These are phyloP conservation scores for Boletus reticulatus DNA, from an alignment of 768 basidiomycete species.

Conservation along the genomic window DNA sequence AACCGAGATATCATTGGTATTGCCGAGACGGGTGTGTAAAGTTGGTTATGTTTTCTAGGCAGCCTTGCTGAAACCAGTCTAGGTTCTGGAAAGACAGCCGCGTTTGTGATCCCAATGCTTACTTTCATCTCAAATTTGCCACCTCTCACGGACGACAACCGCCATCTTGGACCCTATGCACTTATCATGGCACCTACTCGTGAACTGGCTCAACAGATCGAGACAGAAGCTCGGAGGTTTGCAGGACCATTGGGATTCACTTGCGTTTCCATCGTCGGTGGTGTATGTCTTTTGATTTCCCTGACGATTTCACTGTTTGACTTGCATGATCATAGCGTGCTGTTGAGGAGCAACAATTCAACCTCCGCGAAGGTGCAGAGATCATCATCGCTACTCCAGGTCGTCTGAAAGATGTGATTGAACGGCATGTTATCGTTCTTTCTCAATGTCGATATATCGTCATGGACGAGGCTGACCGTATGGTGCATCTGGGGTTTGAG, in stretches of 20 bases:
- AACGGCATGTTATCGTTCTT: slow-evolving; percentile 91
- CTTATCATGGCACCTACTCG: slow-evolving; percentile 96
- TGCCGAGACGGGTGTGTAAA: slow-evolving; percentile 84
- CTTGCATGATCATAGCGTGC: slow-evolving; percentile 52
- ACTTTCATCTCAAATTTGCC: slow-evolving; percentile 89
- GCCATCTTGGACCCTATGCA: slow-evolving; percentile 91
- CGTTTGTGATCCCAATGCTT: slow-evolving; percentile 98
- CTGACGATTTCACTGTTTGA: slow-evolving; percentile 10
- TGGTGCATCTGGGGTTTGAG: slow-evolving; percentile 98
- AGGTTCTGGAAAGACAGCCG: slow-evolving; percentile 99
- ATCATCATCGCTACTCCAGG: slow-evolving; percentile 99
- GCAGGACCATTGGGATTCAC: slow-evolving; percentile 86
- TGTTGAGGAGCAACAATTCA: slow-evolving; percentile 97
- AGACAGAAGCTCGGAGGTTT: slow-evolving; percentile 89
- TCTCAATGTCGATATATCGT: slow-evolving; percentile 98
- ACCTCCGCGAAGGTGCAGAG: slow-evolving; percentile 95
- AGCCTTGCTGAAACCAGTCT: slow-evolving; percentile 1
- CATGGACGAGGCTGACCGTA: slow-evolving; percentile 99
- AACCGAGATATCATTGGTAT: slow-evolving; percentile 98
- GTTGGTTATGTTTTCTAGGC: not conserved
- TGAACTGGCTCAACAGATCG: slow-evolving; percentile 97
- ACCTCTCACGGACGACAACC: slow-evolving; percentile 85
- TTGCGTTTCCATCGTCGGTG: slow-evolving; percentile 98
- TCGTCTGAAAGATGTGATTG: slow-evolving; percentile 96
- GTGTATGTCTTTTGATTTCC: slow-evolving; percentile 44